Evolutionary conservation across 2,329 filamentous ascomycete species (phyloP).

Genomic region (Aspergillus sclerotialis): DNA sequence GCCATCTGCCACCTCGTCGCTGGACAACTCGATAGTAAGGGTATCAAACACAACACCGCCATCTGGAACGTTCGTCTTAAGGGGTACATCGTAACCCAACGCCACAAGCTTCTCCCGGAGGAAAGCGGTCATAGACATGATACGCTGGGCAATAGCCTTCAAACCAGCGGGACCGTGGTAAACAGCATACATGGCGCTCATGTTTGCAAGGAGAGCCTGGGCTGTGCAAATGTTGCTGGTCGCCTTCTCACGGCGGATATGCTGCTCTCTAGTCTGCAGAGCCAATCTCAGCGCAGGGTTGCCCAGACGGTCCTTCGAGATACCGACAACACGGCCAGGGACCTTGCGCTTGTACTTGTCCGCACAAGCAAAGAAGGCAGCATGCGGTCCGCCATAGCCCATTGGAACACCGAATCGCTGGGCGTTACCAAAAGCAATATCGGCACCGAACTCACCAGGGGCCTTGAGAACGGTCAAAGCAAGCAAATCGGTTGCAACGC

Average conservation of each 20-base stretch:
- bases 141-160: constrained; percentile 72
- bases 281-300: constrained; percentile 75
- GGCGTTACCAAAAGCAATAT: constrained; percentile 88
- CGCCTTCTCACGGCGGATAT: constrained; percentile 92
- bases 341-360: constrained; percentile 94
- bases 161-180: constrained; percentile 86
- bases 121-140: constrained; percentile 63
- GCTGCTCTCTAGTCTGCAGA: constrained; percentile 89
- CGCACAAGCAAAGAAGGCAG: constrained; percentile 87
- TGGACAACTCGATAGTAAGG: constrained; percentile 57
- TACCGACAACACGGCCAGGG: constrained; percentile 79
- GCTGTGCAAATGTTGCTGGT: constrained; percentile 97
- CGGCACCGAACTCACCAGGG: constrained; percentile 88
- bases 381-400: constrained; percentile 90
- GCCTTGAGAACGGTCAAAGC: constrained; percentile 81
- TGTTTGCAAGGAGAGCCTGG: constrained; percentile 88
- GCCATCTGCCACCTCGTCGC: constrained; percentile 45
- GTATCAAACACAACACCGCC: constrained; percentile 70
- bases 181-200: constrained; percentile 89
- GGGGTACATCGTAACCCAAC: constrained; percentile 58
- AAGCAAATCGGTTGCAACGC: constrained; percentile 81
- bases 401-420: constrained; percentile 89
- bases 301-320: constrained; percentile 85
- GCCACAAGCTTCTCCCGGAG: constrained; percentile 58
- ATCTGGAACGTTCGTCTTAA: constrained; percentile 50